phyloP scores from a whole-genome alignment of 1,284 basidiomycete genomes.

The Stereum hirsutum region DNA sequence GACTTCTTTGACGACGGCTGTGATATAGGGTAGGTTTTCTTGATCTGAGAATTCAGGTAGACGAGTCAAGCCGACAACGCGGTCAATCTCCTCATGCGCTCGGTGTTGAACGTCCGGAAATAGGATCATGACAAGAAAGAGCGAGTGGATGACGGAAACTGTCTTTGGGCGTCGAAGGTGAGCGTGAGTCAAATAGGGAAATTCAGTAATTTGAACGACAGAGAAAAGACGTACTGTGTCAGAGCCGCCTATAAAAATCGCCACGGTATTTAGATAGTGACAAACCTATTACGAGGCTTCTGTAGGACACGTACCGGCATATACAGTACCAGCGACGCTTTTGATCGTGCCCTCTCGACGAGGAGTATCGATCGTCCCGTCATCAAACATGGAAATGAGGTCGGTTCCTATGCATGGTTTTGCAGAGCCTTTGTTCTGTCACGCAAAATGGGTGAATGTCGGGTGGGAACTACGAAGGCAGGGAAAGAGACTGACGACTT shows the following conservation, averaged over 20 bases:
- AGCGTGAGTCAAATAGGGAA: neutral
- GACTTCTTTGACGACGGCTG: no score
- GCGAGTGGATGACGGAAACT: conserved; percentile 2
- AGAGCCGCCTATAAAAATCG: conserved; percentile 4
- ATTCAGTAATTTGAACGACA: neutral
- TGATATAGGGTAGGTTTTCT: no score
- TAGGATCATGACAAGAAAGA: conserved; percentile 4
- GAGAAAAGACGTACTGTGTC: conserved; percentile 3
- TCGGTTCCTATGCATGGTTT: conserved; percentile 2
- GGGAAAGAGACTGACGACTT: conserved; percentile 1
- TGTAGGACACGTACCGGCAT: neutral
- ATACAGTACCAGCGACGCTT: neutral
- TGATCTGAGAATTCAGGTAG: no score
- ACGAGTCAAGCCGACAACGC: conserved; percentile 5
- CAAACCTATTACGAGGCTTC: neutral
- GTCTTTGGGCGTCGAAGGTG: no score
- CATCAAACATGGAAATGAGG: neutral
- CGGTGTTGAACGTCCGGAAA: conserved; percentile 8
- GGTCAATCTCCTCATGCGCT: conserved; percentile 6
- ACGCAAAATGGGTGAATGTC: neutral
- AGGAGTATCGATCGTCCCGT: neutral
- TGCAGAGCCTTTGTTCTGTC: neutral
- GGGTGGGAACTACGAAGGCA: neutral
- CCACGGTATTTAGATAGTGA: no score
- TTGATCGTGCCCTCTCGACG: neutral